phyloP scores from a whole-genome alignment of 1,284 basidiomycete species.

The Schizophyllum commune region DNA sequence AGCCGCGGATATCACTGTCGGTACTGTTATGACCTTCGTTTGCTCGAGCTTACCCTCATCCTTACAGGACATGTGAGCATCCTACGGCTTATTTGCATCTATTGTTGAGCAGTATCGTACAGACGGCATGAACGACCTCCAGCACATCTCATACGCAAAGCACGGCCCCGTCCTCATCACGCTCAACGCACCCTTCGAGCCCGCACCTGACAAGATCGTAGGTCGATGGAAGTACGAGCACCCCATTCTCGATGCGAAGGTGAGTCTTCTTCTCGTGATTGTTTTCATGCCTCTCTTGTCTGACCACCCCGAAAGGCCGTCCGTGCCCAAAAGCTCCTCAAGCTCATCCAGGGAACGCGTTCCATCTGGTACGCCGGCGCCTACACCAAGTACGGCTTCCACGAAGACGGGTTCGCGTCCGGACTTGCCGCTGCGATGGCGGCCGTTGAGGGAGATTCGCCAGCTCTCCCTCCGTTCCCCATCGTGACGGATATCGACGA shows the following conservation, averaged over 20 bases:
- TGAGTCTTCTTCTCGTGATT: too few relatives aligned
- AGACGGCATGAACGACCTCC: conserved; percentile 78
- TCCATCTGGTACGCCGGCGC: conserved; percentile 73
- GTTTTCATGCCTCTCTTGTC: conserved; percentile 9
- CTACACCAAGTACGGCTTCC: conserved; percentile 74
- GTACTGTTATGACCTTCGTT: conserved; percentile 20
- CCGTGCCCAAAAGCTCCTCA: conserved; percentile 47
- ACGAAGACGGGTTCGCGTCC: conserved; percentile 77
- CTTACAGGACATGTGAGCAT: conserved; percentile 35
- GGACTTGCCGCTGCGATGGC: conserved; percentile 36
- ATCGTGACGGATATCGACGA: conserved; percentile 10
- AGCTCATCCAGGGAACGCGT: conserved; percentile 55
- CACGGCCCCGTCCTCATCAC: conserved; percentile 74
- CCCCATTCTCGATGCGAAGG: conserved; percentile 49
- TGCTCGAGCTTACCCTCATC: not conserved
- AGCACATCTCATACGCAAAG: conserved; percentile 50
- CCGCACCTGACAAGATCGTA: conserved; percentile 38
- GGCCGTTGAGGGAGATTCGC: conserved; percentile 4
- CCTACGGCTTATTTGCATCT: conserved; percentile 2
- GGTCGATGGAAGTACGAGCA: conserved; percentile 64
- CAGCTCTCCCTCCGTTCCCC: conserved; percentile 5
- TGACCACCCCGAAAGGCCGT: too few relatives aligned
- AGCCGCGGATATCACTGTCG: conserved; percentile 59
- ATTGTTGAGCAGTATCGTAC: conserved; percentile 8
- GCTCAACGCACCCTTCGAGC: conserved; percentile 65